Percentiles rank a stretch among this genome's conserved stretches.
Evolutionary conservation across 164 flowering plant species (phyloP).

Genomic region (Tinospora cordifolia): DNA sequence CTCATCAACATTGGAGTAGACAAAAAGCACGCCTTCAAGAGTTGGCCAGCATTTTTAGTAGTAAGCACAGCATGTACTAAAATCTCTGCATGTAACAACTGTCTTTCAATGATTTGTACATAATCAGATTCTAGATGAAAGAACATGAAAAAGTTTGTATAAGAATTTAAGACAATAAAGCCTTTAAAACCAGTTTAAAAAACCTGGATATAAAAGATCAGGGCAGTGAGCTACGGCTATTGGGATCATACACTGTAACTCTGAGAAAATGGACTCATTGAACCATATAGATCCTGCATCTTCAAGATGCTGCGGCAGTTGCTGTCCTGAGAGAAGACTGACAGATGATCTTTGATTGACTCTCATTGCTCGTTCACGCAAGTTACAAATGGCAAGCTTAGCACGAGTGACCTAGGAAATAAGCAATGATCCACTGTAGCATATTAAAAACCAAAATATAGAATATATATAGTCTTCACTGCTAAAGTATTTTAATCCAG

Average conservation of each 20-base stretch:
- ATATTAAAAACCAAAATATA: not conserved
- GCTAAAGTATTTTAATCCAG: too few relatives aligned
- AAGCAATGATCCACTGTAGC: not conserved
- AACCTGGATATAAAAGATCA: slow-evolving; percentile 13
- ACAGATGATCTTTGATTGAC: slow-evolving; percentile 4
- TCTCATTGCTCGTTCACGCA: slow-evolving; percentile 9
- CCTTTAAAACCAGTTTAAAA: not conserved
- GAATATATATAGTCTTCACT: not conserved
- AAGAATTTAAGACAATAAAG: not conserved
- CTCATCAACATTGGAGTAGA: slow-evolving; percentile 7
- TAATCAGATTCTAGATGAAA: not conserved
- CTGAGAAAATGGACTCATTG: slow-evolving; percentile 4
- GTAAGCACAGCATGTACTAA: slow-evolving; percentile 10
- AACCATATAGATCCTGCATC: slow-evolving; percentile 13
- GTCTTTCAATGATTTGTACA: not conserved
- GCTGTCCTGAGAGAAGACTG: not conserved
- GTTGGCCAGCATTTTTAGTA: slow-evolving; percentile 4
- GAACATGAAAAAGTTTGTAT: not conserved
- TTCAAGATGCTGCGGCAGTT: not conserved
- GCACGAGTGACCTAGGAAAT: not conserved
- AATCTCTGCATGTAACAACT: slow-evolving; percentile 9
- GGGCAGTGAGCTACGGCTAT: slow-evolving; percentile 13
- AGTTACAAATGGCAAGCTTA: slow-evolving; percentile 10
- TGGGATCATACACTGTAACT: slow-evolving; percentile 8
- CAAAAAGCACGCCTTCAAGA: slow-evolving; percentile 8